These are phyloP conservation scores for Mitragyna speciosa DNA, from an alignment of 257 asterid genomes.

Conservation along the genomic window DNA sequence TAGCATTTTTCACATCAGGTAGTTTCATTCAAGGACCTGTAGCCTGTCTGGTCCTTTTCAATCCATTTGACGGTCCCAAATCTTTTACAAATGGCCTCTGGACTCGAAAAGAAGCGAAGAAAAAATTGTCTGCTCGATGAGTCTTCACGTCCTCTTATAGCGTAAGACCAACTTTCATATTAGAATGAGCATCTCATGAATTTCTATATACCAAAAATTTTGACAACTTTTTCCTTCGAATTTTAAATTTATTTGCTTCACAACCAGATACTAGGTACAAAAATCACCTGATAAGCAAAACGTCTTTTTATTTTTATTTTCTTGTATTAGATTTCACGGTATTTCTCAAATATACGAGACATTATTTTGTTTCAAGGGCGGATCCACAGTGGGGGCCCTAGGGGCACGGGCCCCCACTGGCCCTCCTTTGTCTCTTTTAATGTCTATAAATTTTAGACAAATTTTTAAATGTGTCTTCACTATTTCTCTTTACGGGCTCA, in stretches of 20 bases:
- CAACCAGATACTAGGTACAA: too few species aligned
- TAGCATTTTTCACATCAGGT: neutral
- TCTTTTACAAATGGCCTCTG: neutral
- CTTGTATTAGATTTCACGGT: neutral
- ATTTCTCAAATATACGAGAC: neutral
- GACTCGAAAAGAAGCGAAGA: too few species aligned
- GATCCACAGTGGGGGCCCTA: too few species aligned
- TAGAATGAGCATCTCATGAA: neutral
- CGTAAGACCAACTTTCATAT: neutral
- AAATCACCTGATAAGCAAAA: too few species aligned
- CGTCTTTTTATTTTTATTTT: too few species aligned
- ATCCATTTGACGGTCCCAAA: neutral
- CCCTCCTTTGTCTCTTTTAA: too few species aligned
- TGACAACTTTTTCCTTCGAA: neutral
- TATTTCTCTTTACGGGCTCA: too few species aligned
- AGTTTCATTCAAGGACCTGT: neutral
- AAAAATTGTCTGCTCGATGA: neutral
- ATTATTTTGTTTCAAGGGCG: neutral
- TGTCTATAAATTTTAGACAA: too few species aligned
- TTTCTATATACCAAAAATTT: neutral
- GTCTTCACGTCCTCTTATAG: neutral
- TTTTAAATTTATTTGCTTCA: too few species aligned
- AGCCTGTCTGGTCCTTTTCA: neutral
- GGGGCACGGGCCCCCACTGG: too few species aligned
- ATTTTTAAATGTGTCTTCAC: too few species aligned